Percentiles rank a stretch among this genome's conserved stretches.
Evolutionary conservation across 164 flowering plant genomes (phyloP).

Genomic region (Nelumbo lutea): DNA sequence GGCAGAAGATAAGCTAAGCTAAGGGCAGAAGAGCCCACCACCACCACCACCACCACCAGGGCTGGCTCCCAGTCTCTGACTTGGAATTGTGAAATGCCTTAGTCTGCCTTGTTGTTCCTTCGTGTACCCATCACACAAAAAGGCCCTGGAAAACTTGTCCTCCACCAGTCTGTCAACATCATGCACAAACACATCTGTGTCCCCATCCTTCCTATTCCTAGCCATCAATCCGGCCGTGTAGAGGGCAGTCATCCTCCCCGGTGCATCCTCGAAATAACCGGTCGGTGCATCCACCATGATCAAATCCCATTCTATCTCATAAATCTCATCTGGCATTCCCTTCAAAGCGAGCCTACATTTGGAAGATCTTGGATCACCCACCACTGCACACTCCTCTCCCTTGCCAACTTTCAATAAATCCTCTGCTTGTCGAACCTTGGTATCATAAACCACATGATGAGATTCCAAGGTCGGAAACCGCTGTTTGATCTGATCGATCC

Average conservation of each 20-base stretch:
- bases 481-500: conserved; percentile 54
- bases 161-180: conserved; percentile 81
- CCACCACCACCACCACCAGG: conserved; percentile 16
- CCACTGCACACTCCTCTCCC: conserved; percentile 42
- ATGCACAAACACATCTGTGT: conserved; percentile 88
- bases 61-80: conserved; percentile 29
- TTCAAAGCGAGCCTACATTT: conserved; percentile 57
- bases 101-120: conserved; percentile 54
- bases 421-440: conserved; percentile 55
- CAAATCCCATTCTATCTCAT: conserved; percentile 74
- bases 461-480: conserved; percentile 59
- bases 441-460: conserved; percentile 60
- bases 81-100: conserved; percentile 71
- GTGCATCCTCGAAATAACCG: conserved; percentile 76
- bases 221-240: conserved; percentile 91
- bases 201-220: conserved; percentile 58
- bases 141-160: conserved; percentile 60
- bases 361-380: conserved; percentile 43
- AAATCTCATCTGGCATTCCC: conserved; percentile 53
- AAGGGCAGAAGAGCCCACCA: conserved; percentile 50
- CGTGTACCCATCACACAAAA: conserved; percentile 73
- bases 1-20: too few relatives aligned
- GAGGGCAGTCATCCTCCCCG: conserved; percentile 85
- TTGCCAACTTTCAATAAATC: conserved; percentile 44
- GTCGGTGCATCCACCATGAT: conserved; percentile 97